Conservation (phyloP, 1,284 basidiomycete genomes). For the Cutaneotrichosporon spelunceum region DNA sequence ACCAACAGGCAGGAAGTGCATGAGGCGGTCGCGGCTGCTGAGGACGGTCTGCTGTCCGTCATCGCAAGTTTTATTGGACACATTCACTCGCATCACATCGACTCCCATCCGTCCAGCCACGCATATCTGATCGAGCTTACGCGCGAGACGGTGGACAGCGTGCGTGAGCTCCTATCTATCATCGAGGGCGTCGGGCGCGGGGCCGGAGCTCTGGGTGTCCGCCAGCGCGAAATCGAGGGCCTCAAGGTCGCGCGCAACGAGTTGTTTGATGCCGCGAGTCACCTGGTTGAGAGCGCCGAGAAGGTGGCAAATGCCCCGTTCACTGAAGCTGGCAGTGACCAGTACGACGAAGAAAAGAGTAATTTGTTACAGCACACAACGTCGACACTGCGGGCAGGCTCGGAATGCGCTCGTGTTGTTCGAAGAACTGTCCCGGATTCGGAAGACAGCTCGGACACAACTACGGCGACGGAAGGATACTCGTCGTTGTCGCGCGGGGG, state of each 20-base stretch:
- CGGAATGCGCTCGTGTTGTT: constrained; percentile 81
- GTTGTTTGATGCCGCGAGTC: constrained; percentile 77
- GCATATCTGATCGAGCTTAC: constrained; percentile 92
- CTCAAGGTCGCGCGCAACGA: constrained; percentile 72
- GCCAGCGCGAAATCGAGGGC: constrained; percentile 55
- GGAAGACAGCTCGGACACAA: constrained; percentile 28
- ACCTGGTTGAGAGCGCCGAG: constrained; percentile 81
- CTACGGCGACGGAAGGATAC: background rate
- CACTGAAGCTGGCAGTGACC: constrained; percentile 48
- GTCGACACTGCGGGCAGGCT: constrained; percentile 75
- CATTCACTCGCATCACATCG: constrained; percentile 84
- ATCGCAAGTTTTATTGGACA: constrained; percentile 97
- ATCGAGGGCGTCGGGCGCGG: constrained; percentile 79
- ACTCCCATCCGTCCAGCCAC: constrained; percentile 84
- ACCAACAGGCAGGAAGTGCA: constrained; percentile 38
- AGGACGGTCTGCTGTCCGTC: constrained; percentile 85
- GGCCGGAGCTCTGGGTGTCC: constrained; percentile 58
- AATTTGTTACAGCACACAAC: constrained; percentile 77
- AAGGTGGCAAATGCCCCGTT: constrained; percentile 60
- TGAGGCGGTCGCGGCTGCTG: constrained; percentile 60
- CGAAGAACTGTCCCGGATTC: constrained; percentile 62
- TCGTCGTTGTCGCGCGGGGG: background rate
- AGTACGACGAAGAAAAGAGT: constrained; percentile 76
- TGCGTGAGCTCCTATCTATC: constrained; percentile 84
- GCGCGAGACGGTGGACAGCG: constrained; percentile 86